Percentiles rank a stretch among this genome's conserved stretches.
Conservation (phyloP, 208 protist genomes). For the Acanthamoeba castellanii region DNA sequence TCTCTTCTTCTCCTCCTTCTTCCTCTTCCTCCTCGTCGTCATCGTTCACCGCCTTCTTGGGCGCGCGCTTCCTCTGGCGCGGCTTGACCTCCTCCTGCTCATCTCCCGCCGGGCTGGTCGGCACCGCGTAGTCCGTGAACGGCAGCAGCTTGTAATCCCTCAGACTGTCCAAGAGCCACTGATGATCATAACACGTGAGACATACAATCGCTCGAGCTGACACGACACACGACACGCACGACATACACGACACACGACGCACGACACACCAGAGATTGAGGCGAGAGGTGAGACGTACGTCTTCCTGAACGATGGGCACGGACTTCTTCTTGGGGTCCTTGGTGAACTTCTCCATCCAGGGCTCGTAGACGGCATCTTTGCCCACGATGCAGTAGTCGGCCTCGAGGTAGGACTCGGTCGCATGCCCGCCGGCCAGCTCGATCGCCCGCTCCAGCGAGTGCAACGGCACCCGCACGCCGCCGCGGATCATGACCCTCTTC, state of each 20-base stretch:
- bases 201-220: neutral
- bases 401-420: neutral
- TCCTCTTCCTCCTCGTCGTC: conserved; percentile 7
- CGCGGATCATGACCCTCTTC: conserved; percentile 32
- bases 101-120: neutral
- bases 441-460: conserved; percentile 42
- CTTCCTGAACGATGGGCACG: conserved; percentile 1
- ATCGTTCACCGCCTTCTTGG: conserved; percentile 11
- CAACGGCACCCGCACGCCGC: conserved; percentile 1
- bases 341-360: conserved; percentile 53
- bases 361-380: conserved; percentile 23
- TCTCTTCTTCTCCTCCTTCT: neutral
- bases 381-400: conserved; percentile 53
- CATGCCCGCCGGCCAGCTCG: neutral
- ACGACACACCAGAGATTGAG: too few species aligned
- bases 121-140: neutral
- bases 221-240: neutral
- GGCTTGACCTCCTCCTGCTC: neutral
- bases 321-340: conserved; percentile 2
- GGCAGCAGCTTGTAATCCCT: conserved; percentile 34
- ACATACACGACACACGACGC: too few species aligned
- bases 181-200: neutral
- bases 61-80: neutral
- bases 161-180: conserved; percentile 58
- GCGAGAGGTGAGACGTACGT: neutral